Evolutionary conservation across 331 rosid species (phyloP).

Genomic region (Malus hybrid): DNA sequence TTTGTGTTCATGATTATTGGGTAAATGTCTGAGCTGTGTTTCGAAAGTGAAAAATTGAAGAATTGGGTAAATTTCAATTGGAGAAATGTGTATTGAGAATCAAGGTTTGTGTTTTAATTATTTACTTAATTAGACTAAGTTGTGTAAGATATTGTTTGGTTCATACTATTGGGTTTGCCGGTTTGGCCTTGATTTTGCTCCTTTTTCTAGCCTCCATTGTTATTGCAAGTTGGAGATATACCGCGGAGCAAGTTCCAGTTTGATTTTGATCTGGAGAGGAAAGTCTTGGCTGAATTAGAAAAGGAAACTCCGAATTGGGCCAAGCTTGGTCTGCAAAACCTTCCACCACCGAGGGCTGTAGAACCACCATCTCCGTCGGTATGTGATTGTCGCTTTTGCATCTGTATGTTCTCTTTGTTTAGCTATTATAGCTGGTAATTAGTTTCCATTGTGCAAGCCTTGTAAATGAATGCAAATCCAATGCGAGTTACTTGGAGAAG

Average conservation of each 20-base stretch:
- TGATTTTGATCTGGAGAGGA: conserved; percentile 82
- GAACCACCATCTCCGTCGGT: conserved; percentile 50
- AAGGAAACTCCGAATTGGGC: conserved; percentile 75
- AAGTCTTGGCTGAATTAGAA: conserved; percentile 75
- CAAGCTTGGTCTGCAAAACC: conserved; percentile 58
- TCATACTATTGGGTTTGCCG: not conserved
- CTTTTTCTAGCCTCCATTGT: conserved; percentile 65
- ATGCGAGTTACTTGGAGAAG: not conserved
- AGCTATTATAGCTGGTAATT: not conserved
- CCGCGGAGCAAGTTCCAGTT: conserved; percentile 83
- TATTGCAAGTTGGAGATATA: conserved; percentile 50
- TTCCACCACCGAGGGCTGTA: conserved; percentile 35
- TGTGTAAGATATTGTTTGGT: not conserved
- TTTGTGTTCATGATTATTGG: not conserved
- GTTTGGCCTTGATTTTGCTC: not conserved
- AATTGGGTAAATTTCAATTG: not conserved
- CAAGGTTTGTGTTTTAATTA: not conserved
- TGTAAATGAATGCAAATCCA: not conserved
- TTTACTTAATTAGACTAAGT: not conserved
- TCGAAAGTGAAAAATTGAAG: not conserved
- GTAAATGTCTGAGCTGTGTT: not conserved
- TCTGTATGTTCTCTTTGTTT: not conserved
- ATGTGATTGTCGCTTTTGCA: conserved; percentile 6
- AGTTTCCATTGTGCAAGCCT: no score
- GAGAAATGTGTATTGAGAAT: not conserved